A percentile compares a stretch with the other conserved stretches of the same genome.
Conservation (phyloP, 371 early-diverging fungal species). For the Apophysomyces sp. region DNA sequence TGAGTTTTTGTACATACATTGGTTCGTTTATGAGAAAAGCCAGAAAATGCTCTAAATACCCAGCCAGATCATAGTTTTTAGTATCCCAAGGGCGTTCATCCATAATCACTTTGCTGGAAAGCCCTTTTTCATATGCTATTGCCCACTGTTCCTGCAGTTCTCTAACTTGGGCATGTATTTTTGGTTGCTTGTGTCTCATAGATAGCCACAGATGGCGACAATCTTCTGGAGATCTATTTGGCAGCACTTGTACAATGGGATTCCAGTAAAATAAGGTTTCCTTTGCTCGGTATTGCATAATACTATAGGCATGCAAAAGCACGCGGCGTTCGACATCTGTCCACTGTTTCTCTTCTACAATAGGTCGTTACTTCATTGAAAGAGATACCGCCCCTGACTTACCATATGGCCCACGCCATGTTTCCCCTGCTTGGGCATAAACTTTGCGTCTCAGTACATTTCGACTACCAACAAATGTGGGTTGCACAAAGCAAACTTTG, state of each 20-base stretch:
- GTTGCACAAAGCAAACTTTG: neutral
- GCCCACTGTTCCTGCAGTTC: conserved; percentile 11
- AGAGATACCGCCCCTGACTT: neutral
- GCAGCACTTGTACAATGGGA: conserved; percentile 12
- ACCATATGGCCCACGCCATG: neutral
- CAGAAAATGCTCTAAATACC: conserved; percentile 18
- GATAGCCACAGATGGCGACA: conserved; percentile 6
- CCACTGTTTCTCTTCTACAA: conserved; percentile 1
- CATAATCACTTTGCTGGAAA: neutral
- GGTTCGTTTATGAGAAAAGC: neutral
- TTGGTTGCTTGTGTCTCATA: neutral
- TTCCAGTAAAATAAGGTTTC: conserved; percentile 8
- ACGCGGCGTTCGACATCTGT: conserved; percentile 4
- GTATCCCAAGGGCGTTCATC: conserved; percentile 21
- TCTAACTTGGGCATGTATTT: neutral
- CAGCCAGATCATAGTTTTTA: conserved; percentile 9
- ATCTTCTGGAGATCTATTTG: neutral
- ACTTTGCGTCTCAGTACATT: conserved; percentile 1
- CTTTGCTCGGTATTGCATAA: conserved; percentile 13
- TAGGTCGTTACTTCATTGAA: neutral
- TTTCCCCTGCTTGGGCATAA: neutral
- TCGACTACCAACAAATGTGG: conserved; percentile 13
- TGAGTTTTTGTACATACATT: neutral
- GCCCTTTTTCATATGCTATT: conserved; percentile 8
- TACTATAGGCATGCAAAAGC: conserved; percentile 12